These are phyloP conservation scores for Cochlearia excelsa DNA, from an alignment of 345 rosid genomes.

Conservation along the genomic window DNA sequence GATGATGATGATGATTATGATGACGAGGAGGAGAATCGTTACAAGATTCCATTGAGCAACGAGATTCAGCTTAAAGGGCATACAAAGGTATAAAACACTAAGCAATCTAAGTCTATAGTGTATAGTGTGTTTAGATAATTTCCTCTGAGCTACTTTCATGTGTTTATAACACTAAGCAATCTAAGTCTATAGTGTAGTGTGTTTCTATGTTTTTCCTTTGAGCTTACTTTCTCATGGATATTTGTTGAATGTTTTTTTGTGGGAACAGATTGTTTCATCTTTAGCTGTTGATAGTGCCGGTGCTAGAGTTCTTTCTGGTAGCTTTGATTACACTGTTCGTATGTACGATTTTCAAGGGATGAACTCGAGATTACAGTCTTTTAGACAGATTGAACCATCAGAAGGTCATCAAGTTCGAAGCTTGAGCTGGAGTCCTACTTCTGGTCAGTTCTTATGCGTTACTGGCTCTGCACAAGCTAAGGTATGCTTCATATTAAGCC, in stretches of 20 bases:
- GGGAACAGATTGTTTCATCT: constrained; percentile 74
- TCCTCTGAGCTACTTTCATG: background rate
- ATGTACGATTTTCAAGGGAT: constrained; percentile 99
- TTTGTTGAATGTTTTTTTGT: background rate
- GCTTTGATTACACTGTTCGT: constrained; percentile 84
- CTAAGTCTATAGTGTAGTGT: background rate
- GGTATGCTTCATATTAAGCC: constrained; percentile 36
- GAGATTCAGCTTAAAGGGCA: constrained; percentile 95
- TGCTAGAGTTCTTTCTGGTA: constrained; percentile 91
- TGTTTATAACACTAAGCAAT: background rate
- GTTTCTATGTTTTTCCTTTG: background rate
- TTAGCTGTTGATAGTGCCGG: constrained; percentile 85
- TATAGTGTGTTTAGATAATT: too few relatives aligned
- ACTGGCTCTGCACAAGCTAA: constrained; percentile 99
- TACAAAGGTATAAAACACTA: constrained; percentile 49
- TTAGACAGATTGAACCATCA: constrained; percentile 87
- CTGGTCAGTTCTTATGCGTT: constrained; percentile 80
- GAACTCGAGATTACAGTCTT: constrained; percentile 82
- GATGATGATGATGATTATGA: constrained; percentile 45
- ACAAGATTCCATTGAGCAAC: constrained; percentile 67
- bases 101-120: background rate
- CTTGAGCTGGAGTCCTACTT: constrained; percentile 92
- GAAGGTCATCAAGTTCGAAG: constrained; percentile 96
- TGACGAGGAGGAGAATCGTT: constrained; percentile 52
- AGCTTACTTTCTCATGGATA: background rate